Evolutionary conservation across 495 filamentous ascomycete species (phyloP), one percentile per base, ranked within the genome.

Genomic region (Parathielavia hyrcaniae): DNA sequence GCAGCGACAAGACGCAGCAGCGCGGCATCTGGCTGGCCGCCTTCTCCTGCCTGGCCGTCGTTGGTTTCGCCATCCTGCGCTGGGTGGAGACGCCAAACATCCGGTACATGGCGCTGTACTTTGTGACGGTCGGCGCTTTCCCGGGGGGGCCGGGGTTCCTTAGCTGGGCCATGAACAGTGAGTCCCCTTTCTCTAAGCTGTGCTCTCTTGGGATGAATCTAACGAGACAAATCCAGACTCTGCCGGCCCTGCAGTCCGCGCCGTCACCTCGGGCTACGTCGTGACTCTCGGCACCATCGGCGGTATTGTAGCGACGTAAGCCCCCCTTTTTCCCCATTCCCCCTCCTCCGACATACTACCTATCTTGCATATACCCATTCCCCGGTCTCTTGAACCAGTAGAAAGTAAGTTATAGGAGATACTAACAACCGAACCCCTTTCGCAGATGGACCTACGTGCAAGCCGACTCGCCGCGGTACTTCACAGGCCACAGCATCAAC

Each of bases 401-500:
- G n/a, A n/a, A n/a, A n/a, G n/a, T n/a, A n/a, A n/a, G n/a, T n/a
- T n/a, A n/a, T 44, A 17, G 20, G 3, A 32, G 10, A 19, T 3
- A 5, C 36, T 23, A 7, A 14, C 41, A 10, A 8, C 1, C 17
- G 16, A 17, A 49, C 4, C 17, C 44, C 12, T 12, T 13, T 49
- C 41, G 4, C 49, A 74, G 73, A 16, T 83, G 79, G 80, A 81
- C 80, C 1, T 84, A 84, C 63, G 59, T 77, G n/a, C 65, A 61
- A 1, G 58, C 52, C 34, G 80, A 84, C 22, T 72, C 65, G 0
- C 80, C 80, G 19, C 66, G 73, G 49, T 85, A 81, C 63, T 65
- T 63, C 51, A 78, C 67, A 34, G 82, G 82, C 32, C 82, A 85
- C 67, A 72, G 77, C 19, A 83, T 84, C 75, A 85, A 85, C 64